Conservation (phyloP, 2,329 filamentous ascomycete species). For the Penicillium sp. region DNA sequence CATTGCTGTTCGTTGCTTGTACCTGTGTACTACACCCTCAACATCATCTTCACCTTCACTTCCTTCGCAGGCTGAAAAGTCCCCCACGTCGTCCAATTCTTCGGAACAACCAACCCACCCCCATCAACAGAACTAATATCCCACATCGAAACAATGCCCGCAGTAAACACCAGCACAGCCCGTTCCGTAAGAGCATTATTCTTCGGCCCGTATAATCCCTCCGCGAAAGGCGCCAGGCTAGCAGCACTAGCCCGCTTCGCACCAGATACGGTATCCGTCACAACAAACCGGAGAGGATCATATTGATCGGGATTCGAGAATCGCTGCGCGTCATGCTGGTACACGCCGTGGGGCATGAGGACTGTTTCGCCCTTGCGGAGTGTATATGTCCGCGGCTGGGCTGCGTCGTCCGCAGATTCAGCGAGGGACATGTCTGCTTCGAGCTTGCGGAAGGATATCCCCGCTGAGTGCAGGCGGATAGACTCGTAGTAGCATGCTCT, state of each 20-base stretch:
- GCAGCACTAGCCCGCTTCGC: slow-evolving; percentile 41
- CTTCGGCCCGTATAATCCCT: slow-evolving; percentile 53
- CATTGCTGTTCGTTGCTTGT: too few species aligned
- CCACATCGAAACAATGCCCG: slow-evolving; percentile 58
- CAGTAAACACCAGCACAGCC: slow-evolving; percentile 54
- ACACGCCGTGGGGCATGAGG: slow-evolving; percentile 48
- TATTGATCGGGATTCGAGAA: slow-evolving; percentile 48
- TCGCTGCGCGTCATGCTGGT: slow-evolving; percentile 45
- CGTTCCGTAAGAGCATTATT: slow-evolving; percentile 54
- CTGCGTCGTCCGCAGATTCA: slow-evolving; percentile 44
- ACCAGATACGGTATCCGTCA: slow-evolving; percentile 40
- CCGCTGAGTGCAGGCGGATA: slow-evolving; percentile 47
- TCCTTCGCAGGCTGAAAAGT: slow-evolving; percentile 56
- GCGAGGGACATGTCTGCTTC: slow-evolving; percentile 41
- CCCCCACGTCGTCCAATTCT: slow-evolving; percentile 50
- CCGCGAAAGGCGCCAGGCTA: slow-evolving; percentile 53
- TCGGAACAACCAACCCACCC: slow-evolving; percentile 55
- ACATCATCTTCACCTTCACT: slow-evolving; percentile 57
- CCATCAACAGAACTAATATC: slow-evolving; percentile 54
- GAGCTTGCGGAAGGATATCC: slow-evolving; percentile 47
- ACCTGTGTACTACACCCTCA: slow-evolving; percentile 32
- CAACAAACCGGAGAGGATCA: slow-evolving; percentile 51
- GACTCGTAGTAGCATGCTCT: slow-evolving; percentile 52
- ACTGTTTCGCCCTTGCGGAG: slow-evolving; percentile 48
- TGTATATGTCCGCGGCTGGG: slow-evolving; percentile 41